Percentiles rank a stretch among this genome's conserved stretches.
These are phyloP conservation scores for Metschnikowia matae DNA, from an alignment of 805 yeast genomes.

Conservation along the genomic window DNA sequence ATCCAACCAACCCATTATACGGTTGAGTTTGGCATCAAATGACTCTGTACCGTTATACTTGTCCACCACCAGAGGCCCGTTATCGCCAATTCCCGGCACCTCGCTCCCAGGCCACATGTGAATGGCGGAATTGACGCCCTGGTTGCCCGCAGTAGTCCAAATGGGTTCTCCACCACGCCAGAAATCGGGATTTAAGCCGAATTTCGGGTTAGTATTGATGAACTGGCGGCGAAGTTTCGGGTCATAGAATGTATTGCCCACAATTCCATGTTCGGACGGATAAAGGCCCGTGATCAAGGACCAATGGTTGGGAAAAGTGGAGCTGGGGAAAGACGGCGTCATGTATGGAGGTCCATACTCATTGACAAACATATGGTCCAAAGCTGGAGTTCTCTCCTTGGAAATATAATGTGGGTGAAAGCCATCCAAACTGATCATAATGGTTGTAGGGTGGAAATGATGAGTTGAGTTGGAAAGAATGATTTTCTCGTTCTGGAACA, in stretches of 20 bases:
- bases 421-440: conserved; percentile 79
- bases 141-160: conserved; percentile 71
- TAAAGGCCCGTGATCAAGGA: conserved; percentile 80
- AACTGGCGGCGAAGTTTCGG: conserved; percentile 53
- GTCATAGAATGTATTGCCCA: conserved; percentile 77
- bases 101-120: conserved; percentile 98
- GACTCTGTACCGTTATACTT: conserved; percentile 61
- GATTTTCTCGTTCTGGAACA: conserved; percentile 14
- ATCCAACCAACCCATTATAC: conserved; percentile 69
- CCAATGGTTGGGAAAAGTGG: conserved; percentile 92
- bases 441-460: conserved; percentile 71
- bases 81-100: conserved; percentile 47
- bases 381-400: conserved; percentile 59
- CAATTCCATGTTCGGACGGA: conserved; percentile 83
- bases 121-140: conserved; percentile 64
- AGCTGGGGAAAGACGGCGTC: conserved; percentile 84
- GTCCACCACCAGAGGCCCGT: conserved; percentile 52
- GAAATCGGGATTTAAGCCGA: conserved; percentile 53
- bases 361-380: conserved; percentile 53
- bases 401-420: conserved; percentile 87
- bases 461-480: conserved; percentile 58
- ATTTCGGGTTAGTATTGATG: conserved; percentile 53
- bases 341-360: conserved; percentile 73
- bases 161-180: conserved; percentile 88
- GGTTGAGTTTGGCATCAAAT: conserved; percentile 51